Evolutionary conservation across 805 yeast species (phyloP).

Genomic region (Kazachstania taianensis): DNA sequence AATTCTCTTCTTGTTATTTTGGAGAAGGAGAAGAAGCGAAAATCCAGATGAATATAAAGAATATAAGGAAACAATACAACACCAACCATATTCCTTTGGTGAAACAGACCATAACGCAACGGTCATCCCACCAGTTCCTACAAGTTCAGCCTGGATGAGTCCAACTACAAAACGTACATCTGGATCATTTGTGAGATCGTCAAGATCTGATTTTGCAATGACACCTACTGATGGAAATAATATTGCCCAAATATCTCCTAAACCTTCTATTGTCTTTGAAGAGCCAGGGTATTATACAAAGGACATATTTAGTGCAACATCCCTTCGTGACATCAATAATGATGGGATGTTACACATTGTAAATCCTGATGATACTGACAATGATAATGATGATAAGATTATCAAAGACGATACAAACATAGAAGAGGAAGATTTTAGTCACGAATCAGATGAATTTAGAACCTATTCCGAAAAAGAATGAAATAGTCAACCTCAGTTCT

Average conservation of each 20-base stretch:
- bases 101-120: slow-evolving; percentile 22
- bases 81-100: slow-evolving; percentile 30
- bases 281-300: slow-evolving; percentile 31
- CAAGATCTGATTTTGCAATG: neutral
- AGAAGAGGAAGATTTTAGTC: neutral
- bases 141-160: slow-evolving; percentile 1
- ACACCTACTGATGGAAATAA: neutral
- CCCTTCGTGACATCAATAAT: slow-evolving; percentile 36
- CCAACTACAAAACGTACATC: slow-evolving; percentile 1
- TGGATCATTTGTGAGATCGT: slow-evolving; percentile 1
- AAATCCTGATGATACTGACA: slow-evolving; percentile 31
- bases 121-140: slow-evolving; percentile 10
- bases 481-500: too few relatives aligned
- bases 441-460: neutral
- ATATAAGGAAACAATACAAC: slow-evolving; percentile 32
- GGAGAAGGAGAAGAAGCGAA: slow-evolving; percentile 33
- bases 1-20: slow-evolving; percentile 33
- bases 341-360: slow-evolving; percentile 42
- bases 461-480: neutral
- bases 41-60: slow-evolving; percentile 26
- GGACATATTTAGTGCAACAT: slow-evolving; percentile 44
- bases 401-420: too few relatives aligned
- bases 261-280: slow-evolving; percentile 7
- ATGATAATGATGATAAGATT: slow-evolving; percentile 4
- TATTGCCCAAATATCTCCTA: neutral